Percentiles rank a stretch among this genome's conserved stretches.
phyloP scores from a whole-genome alignment of 495 filamentous ascomycete genomes.

The Chaetomium tenue region DNA sequence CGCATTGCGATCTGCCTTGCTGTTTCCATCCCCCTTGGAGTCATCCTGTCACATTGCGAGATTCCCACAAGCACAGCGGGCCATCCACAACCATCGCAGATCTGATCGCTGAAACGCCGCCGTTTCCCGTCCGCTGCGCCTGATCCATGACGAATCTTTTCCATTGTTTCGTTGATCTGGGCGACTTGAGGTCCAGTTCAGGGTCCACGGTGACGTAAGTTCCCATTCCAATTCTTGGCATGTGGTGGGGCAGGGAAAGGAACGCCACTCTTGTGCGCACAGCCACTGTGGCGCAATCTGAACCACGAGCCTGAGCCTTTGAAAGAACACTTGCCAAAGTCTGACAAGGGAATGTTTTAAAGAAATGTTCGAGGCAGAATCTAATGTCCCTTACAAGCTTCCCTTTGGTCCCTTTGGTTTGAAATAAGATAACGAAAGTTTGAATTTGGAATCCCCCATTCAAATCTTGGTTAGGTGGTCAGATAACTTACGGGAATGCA shows the following conservation, averaged over 20 bases:
- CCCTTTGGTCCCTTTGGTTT: too few species aligned
- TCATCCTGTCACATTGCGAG: too few species aligned
- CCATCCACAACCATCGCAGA: slow-evolving; percentile 12
- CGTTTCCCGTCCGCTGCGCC: slow-evolving; percentile 8
- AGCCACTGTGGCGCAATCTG: slow-evolving; percentile 6
- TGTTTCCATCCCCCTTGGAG: background rate
- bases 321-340: too few species aligned
- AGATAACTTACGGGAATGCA: too few species aligned
- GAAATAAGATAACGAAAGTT: too few species aligned
- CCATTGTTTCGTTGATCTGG: too few species aligned
- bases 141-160: slow-evolving; percentile 9
- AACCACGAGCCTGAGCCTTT: background rate
- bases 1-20: background rate
- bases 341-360: too few species aligned
- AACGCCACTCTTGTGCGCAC: background rate
- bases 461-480: too few species aligned
- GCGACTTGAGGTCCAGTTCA: background rate
- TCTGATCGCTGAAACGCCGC: slow-evolving; percentile 15
- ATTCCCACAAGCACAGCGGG: background rate
- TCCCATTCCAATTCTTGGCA: background rate
- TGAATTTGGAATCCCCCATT: too few species aligned
- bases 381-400: too few species aligned
- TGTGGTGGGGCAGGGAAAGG: background rate
- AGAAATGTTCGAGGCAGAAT: too few species aligned
- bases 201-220: background rate